A percentile compares a stretch with the other conserved stretches of the same genome.
Conservation (phyloP, 257 asterid species). For the Gynochthodes officinalis region DNA sequence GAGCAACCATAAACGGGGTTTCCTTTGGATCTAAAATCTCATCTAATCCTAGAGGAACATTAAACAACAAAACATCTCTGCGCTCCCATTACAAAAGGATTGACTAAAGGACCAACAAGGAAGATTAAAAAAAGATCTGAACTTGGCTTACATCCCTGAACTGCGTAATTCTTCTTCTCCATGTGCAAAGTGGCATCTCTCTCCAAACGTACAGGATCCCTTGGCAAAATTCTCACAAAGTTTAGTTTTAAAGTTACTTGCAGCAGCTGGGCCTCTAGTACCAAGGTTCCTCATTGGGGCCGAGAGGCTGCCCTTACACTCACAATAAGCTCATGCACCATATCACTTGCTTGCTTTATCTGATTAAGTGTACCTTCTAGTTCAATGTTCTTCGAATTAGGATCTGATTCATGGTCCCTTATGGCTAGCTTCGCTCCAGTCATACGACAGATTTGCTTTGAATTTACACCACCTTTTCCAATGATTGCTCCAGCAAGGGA, state of each 20-base stretch:
- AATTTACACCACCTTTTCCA: slow-evolving; percentile 72
- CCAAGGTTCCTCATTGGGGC: slow-evolving; percentile 35
- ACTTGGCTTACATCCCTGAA: slow-evolving; percentile 28
- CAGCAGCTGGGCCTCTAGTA: slow-evolving; percentile 30
- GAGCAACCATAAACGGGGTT: neutral
- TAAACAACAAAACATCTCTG: neutral
- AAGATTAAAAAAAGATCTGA: neutral
- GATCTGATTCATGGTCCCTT: slow-evolving; percentile 64
- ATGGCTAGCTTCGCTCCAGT: slow-evolving; percentile 70
- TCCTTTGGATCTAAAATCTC: neutral
- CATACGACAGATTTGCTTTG: slow-evolving; percentile 66
- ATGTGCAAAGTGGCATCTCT: slow-evolving; percentile 80
- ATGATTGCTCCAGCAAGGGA: slow-evolving; percentile 69
- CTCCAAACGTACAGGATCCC: slow-evolving; percentile 70
- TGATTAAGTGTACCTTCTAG: slow-evolving; percentile 78
- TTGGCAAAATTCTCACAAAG: slow-evolving; percentile 66
- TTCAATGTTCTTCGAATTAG: slow-evolving; percentile 63
- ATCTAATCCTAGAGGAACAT: slow-evolving; percentile 8
- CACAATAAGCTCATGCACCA: slow-evolving; percentile 72
- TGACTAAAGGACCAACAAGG: neutral
- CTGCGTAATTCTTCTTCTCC: slow-evolving; percentile 71
- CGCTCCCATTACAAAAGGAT: neutral
- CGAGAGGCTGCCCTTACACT: slow-evolving; percentile 38
- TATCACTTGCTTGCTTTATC: slow-evolving; percentile 74
- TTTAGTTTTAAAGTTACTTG: slow-evolving; percentile 62